These are phyloP conservation scores for Pterocarpus santalinus DNA, from an alignment of 306 rosid species.

Conservation along the genomic window DNA sequence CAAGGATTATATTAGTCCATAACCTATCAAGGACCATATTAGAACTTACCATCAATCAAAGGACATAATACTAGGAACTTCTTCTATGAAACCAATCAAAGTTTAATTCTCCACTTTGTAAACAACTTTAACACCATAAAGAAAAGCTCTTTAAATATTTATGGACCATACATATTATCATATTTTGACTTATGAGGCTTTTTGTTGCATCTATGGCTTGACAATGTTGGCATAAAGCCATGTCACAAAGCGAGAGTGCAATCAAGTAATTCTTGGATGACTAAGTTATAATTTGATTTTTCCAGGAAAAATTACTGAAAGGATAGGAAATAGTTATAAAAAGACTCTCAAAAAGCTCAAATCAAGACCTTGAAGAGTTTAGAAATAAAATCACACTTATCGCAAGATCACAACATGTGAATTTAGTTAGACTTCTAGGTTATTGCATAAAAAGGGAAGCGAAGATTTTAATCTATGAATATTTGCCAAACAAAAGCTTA, in stretches of 20 bases:
- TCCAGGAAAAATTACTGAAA: slow-evolving; percentile 55
- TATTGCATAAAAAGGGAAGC: slow-evolving; percentile 57
- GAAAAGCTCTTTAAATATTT: background rate
- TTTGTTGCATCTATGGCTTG: background rate
- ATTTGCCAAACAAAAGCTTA: slow-evolving; percentile 65
- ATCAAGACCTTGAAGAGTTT: slow-evolving; percentile 64
- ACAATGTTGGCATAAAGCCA: background rate
- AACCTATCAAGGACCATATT: no score
- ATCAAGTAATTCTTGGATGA: slow-evolving; percentile 1
- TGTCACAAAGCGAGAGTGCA: background rate
- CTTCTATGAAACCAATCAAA: background rate
- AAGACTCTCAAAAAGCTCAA: slow-evolving; percentile 60
- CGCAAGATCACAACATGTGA: slow-evolving; percentile 64
- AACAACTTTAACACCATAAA: slow-evolving; percentile 7
- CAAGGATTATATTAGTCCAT: no score
- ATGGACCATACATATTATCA: slow-evolving; percentile 18
- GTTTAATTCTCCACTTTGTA: slow-evolving; percentile 7
- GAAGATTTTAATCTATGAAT: slow-evolving; percentile 63
- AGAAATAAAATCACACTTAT: slow-evolving; percentile 58
- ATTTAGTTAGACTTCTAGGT: slow-evolving; percentile 66
- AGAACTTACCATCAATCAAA: background rate
- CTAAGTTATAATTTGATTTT: slow-evolving; percentile 32
- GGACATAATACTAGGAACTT: background rate
- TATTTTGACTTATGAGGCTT: background rate
- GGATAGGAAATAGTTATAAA: slow-evolving; percentile 65